phyloP scores from a whole-genome alignment of 2,329 filamentous ascomycete genomes.

The Neurospora crassa region DNA sequence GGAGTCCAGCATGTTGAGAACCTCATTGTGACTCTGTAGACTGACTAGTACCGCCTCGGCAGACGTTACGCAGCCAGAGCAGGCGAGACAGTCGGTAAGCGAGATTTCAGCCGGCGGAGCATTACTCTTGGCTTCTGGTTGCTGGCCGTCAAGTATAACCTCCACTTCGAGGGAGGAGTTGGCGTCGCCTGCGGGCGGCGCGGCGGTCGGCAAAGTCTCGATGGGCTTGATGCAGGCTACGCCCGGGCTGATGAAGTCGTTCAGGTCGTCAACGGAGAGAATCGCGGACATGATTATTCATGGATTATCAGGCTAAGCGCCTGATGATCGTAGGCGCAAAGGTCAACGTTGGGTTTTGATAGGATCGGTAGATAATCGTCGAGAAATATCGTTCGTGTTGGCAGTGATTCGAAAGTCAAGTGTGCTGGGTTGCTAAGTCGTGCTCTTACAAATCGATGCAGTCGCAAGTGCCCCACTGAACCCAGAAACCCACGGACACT shows the following conservation, averaged over 20 bases:
- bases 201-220: slow-evolving; percentile 70
- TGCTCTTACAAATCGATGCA: neutral
- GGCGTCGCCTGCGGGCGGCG: slow-evolving; percentile 27
- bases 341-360: neutral
- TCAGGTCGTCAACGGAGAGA: slow-evolving; percentile 89
- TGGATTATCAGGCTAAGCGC: neutral
- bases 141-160: slow-evolving; percentile 80
- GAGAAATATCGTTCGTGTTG: neutral
- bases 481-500: neutral
- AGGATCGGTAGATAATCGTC: neutral
- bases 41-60: slow-evolving; percentile 96
- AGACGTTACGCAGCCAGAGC: slow-evolving; percentile 94
- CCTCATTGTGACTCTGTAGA: slow-evolving; percentile 86
- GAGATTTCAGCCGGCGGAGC: slow-evolving; percentile 80
- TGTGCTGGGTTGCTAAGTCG: neutral
- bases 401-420: neutral
- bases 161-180: slow-evolving; percentile 52
- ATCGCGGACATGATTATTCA: slow-evolving; percentile 76
- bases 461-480: neutral
- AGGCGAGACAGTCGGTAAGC: slow-evolving; percentile 92
- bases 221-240: slow-evolving; percentile 98
- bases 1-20: slow-evolving; percentile 70
- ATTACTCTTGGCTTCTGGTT: slow-evolving; percentile 45
- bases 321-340: neutral
- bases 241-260: slow-evolving; percentile 97